Evolutionary conservation across 2,329 filamentous ascomycete species (phyloP).

Genomic region (Zopfia rhizophila): DNA sequence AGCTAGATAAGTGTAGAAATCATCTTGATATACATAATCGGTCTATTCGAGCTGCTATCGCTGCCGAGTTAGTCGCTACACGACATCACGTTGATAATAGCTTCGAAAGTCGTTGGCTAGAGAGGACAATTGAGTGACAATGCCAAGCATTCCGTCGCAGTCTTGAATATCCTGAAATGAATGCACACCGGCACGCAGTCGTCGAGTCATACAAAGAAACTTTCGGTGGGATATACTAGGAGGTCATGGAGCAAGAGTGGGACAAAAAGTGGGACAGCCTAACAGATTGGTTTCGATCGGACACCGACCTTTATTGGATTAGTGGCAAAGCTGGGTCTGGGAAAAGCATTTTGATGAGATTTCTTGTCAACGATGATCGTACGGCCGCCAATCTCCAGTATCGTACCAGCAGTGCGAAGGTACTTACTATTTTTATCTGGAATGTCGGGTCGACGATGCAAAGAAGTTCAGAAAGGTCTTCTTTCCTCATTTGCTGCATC

Average conservation of each 20-base stretch:
- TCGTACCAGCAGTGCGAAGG: not conserved
- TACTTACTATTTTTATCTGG: constrained; percentile 4
- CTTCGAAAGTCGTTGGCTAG: not conserved
- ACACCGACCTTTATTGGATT: constrained; percentile 2
- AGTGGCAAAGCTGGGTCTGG: constrained; percentile 6
- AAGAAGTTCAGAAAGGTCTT: constrained; percentile 6
- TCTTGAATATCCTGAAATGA: constrained; percentile 11
- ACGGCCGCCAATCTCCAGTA: not conserved
- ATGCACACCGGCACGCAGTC: constrained; percentile 7
- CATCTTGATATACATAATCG: not conserved
- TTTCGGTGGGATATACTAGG: constrained; percentile 13
- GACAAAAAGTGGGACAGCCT: not conserved
- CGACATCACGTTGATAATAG: not conserved
- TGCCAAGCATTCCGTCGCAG: not conserved
- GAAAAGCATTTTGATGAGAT: constrained; percentile 8
- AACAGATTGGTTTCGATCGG: constrained; percentile 1
- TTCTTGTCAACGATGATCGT: not conserved
- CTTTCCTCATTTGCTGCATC: constrained; percentile 2
- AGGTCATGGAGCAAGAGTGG: not conserved
- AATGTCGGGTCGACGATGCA: not conserved
- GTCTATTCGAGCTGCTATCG: not conserved
- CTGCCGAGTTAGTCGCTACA: not conserved
- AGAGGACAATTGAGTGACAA: not conserved
- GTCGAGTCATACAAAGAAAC: constrained; percentile 1
- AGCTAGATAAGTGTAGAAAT: not conserved